phyloP scores from a whole-genome alignment of 2,329 filamentous ascomycete genomes.

The Aspergillus caelatus region DNA sequence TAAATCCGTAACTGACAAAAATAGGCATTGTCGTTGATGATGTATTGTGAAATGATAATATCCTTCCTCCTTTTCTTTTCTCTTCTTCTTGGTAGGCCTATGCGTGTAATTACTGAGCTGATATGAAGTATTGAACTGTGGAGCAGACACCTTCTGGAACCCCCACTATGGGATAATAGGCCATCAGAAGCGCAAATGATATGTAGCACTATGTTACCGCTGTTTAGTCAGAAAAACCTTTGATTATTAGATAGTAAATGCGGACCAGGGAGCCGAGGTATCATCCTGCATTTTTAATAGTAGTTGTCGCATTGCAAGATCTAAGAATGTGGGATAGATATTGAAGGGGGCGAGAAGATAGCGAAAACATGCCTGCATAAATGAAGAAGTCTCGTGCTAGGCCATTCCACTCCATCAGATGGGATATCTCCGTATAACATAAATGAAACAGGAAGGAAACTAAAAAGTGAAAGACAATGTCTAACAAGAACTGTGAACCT shows the following conservation, averaged over 20 bases:
- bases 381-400: neutral
- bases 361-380: neutral
- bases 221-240: neutral
- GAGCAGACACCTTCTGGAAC: neutral
- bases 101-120: too few species aligned
- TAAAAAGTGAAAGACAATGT: neutral
- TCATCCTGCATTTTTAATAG: neutral
- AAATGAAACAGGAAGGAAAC: neutral
- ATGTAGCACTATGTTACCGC: neutral
- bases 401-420: neutral
- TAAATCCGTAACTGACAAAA: too few species aligned
- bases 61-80: too few species aligned
- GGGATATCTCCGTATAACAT: neutral
- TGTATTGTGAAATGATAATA: too few species aligned
- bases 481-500: neutral
- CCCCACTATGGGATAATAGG: neutral
- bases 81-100: too few species aligned
- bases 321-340: neutral
- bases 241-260: neutral
- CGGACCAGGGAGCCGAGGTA: neutral
- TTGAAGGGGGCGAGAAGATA: neutral
- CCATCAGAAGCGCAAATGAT: neutral
- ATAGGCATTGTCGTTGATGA: too few species aligned
- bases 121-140: too few species aligned
- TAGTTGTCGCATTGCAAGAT: neutral